Base-by-base conservation (phyloP, 768 basidiomycete genomes). In the Leccinum obscurum region DNA sequence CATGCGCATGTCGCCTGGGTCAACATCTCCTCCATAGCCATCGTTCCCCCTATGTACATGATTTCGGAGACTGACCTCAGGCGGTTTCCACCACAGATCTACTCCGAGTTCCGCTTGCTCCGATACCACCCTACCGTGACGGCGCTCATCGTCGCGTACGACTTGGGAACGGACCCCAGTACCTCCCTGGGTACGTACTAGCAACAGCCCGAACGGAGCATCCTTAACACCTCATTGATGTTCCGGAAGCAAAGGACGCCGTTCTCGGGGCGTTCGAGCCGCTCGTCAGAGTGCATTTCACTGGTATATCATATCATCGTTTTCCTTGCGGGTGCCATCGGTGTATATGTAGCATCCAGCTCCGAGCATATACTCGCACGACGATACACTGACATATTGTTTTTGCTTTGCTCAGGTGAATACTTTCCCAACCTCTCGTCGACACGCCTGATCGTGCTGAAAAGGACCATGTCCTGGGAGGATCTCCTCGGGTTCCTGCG, bases 1-100 rank as follows among this genome's bases (percentile, higher is more conserved):
- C 8, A 73, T 93, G 46, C 77, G 82, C 53, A 78, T 11, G 89
- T 89, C 5, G 86, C 87, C 67, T 92, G 90, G 87, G 91, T 90
- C 60, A 44, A 81, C 35, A 6, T 62, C 13, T 44, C n/a, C 20
- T 13, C 9, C 8, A 20, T 20, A 20, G 3, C 6, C 30, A 4
- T 17, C 22, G 4, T 26, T 58, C 14, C n/a, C 5, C 20, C 51
- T 4, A 26, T 26, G 26, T 28, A 3, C 20, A 30, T 14, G 5
- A 17, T 44, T 8, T 32, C 4, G 6, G 6, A 7, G 3, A 4
- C 32, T n/a, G 35, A 59, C 26, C 41, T n/a, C 3, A 11, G 5
- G 3, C 7, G 4, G 22, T 30, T 17, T 26, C 17, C 15, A 14
- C 20, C 17, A 30, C 28, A 62, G 61, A 35, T 44, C 20, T 62